Conservation (phyloP, 106 monocot genomes). For the Allium cepa region DNA sequence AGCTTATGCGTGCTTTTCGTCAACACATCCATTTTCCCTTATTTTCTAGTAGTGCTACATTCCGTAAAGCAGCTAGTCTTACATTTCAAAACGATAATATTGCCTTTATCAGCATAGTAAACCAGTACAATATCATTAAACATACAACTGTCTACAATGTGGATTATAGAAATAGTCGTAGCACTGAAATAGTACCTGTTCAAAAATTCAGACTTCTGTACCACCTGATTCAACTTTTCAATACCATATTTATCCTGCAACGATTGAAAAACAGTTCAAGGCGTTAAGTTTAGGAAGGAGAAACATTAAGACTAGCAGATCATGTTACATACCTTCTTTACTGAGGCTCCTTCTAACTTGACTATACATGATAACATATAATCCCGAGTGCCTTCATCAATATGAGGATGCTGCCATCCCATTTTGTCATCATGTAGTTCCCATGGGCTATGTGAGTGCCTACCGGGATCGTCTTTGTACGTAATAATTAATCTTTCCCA, state of each 20-base stretch:
- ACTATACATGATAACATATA: constrained; percentile 41
- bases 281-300: not conserved
- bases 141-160: too few relatives aligned
- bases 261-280: not conserved
- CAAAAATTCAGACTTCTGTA: constrained; percentile 70
- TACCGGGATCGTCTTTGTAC: constrained; percentile 69
- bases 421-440: constrained; percentile 71
- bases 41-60: too few relatives aligned
- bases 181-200: constrained; percentile 52
- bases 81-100: too few relatives aligned
- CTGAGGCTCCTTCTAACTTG: constrained; percentile 51
- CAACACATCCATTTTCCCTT: too few relatives aligned
- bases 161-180: not conserved
- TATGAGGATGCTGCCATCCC: constrained; percentile 75
- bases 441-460: constrained; percentile 89
- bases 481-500: constrained; percentile 82
- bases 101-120: too few relatives aligned
- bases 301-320: not conserved
- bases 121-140: too few relatives aligned
- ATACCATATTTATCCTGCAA: constrained; percentile 73
- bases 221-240: constrained; percentile 65
- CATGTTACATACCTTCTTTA: constrained; percentile 31
- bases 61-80: too few relatives aligned
- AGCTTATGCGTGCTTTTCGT: too few relatives aligned
- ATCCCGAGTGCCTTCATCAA: constrained; percentile 38